phyloP scores from a whole-genome alignment of 2,329 filamentous ascomycete species.

The Monilinia aucupariae region DNA sequence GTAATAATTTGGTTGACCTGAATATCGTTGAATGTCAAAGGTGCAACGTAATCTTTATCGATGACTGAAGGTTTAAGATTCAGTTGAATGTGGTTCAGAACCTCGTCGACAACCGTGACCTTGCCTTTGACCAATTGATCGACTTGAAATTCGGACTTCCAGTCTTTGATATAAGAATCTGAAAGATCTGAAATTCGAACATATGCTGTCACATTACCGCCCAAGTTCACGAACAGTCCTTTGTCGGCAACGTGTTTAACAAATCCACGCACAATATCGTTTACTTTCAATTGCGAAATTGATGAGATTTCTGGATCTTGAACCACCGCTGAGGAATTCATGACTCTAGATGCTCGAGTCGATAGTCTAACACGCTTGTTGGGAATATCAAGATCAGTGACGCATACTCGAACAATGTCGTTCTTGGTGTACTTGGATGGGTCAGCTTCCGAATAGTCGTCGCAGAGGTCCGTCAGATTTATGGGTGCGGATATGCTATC shows the following conservation, averaged over 20 bases:
- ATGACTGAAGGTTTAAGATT: conserved; percentile 81
- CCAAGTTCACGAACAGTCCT: conserved; percentile 80
- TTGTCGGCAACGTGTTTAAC: conserved; percentile 86
- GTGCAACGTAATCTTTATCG: conserved; percentile 70
- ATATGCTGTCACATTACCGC: conserved; percentile 73
- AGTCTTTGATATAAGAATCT: conserved; percentile 88
- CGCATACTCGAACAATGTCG: conserved; percentile 80
- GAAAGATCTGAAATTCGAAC: conserved; percentile 85
- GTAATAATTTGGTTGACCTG: conserved; percentile 76
- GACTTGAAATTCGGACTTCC: conserved; percentile 82
- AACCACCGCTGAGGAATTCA: conserved; percentile 77
- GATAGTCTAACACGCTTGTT: conserved; percentile 85
- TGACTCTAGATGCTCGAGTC: conserved; percentile 76
- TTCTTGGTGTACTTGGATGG: conserved; percentile 73
- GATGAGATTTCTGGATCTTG: conserved; percentile 74
- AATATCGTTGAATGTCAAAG: conserved; percentile 69
- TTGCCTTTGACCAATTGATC: conserved; percentile 90
- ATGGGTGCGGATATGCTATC: conserved; percentile 74
- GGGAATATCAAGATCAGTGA: conserved; percentile 70
- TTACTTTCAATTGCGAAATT: conserved; percentile 64
- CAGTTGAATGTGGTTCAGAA: conserved; percentile 70
- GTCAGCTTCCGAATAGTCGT: conserved; percentile 79
- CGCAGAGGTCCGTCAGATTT: conserved; percentile 74
- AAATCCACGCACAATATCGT: conserved; percentile 83
- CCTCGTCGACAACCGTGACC: conserved; percentile 64